Conservation (phyloP, 2,329 filamentous ascomycete genomes). For the Aspergillus clavatus region DNA sequence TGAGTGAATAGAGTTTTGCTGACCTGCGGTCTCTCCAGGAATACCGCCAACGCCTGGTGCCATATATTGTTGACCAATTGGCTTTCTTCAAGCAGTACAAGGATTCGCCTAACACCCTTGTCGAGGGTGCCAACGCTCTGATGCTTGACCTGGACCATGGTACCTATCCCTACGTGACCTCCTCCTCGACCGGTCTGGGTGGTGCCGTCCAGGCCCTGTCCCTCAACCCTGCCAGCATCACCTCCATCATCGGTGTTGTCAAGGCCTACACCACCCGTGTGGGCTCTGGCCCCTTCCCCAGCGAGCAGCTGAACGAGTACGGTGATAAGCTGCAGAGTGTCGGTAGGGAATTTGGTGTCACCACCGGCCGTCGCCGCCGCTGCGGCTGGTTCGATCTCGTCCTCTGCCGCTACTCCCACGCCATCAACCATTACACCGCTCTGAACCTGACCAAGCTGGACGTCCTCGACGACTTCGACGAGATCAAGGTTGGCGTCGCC, state of each 20-base stretch:
- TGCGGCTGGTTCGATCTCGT: constrained; percentile 64
- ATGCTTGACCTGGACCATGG: constrained; percentile 57
- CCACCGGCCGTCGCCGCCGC: constrained; percentile 57
- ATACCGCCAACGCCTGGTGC: constrained; percentile 34
- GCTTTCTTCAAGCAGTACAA: constrained; percentile 53
- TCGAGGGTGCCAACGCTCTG: constrained; percentile 61
- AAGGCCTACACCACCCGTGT: constrained; percentile 62
- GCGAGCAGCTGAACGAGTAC: constrained; percentile 54
- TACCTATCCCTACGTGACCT: constrained; percentile 48
- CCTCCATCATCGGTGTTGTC: constrained; percentile 57
- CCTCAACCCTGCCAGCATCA: constrained; percentile 53
- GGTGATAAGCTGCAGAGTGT: constrained; percentile 55
- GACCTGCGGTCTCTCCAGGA: constrained; percentile 22
- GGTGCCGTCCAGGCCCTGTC: constrained; percentile 55
- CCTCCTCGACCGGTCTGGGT: constrained; percentile 45
- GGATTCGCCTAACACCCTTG: constrained; percentile 52
- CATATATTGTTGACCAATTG: constrained; percentile 43
- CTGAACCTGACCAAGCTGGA: constrained; percentile 63
- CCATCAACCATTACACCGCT: constrained; percentile 49
- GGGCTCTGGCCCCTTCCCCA: constrained; percentile 58
- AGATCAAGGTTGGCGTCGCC: constrained; percentile 56
- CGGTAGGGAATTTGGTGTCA: constrained; percentile 54
- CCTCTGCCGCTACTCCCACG: constrained; percentile 58
- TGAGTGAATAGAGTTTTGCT: not conserved
- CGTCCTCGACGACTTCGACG: constrained; percentile 59